Base-by-base conservation (phyloP, 306 rosid genomes). In the Quercus mongolica region DNA sequence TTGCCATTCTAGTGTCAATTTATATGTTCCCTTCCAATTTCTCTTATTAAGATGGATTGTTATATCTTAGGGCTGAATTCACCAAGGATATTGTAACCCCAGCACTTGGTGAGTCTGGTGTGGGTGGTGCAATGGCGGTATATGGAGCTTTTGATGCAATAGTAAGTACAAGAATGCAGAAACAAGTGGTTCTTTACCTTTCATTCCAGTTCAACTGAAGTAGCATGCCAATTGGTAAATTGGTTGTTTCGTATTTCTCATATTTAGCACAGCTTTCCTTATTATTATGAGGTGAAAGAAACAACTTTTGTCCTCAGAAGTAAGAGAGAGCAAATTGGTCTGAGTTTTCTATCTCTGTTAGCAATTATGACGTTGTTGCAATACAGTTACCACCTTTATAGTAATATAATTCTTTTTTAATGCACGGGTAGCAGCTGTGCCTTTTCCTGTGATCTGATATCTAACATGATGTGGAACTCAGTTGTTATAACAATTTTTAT, bases 61-160 rank as follows among this genome's bases (percentile, higher is more conserved):
- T 74, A 26, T 57, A 65, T 79, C 65, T 25, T 73, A 95, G 99
- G 99, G 94, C 98, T 26, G 95, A 86, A 74, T 95, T 87, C 81
- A 95, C 98, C 49, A 87, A 93, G 86, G 83, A 80, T 61, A 76
- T 95, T 76, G 96, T 95, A 75, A 90, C 92, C 28, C 99, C 97
- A 8, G 85, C 85, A 41, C 86, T 95, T 49, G 99, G 98, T 73
- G 89, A 90, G 76, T 93, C 99, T 41, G 99, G 99, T 62, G 98
- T 95, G 63, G 99, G 97, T 65, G 94, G 87, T 78, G 82, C 97
- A 77, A 95, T 95, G 99, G 99, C 99, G 56, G 87, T 87, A 4
- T 95, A 95, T 55, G 99, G 99, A 71, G 99, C 99, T 74, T 84
- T 82, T 83, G 97, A 93, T 93, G 98, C 98, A 84, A 84, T 93